phyloP scores from a whole-genome alignment of 192 early-diverging fungal genomes.

The Cladochytrium replicatum region DNA sequence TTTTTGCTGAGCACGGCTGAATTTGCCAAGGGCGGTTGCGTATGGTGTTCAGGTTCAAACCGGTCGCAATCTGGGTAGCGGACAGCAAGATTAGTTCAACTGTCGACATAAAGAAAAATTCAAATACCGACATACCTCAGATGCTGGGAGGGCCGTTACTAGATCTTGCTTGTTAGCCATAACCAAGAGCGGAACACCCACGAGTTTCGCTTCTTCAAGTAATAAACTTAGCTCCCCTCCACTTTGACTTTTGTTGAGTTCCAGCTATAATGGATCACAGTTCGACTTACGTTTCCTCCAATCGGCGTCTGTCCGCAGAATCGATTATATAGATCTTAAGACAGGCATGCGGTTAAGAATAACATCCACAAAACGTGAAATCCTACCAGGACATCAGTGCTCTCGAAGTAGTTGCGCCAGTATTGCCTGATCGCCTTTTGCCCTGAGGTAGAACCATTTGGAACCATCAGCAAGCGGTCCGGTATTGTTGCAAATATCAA shows the following conservation, averaged over 20 bases:
- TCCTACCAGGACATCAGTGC: conserved; percentile 41
- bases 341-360: not conserved
- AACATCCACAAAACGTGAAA: conserved; percentile 4
- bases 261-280: not conserved
- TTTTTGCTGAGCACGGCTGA: conserved; percentile 43
- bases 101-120: not conserved
- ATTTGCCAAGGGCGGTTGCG: conserved; percentile 51
- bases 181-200: conserved; percentile 83
- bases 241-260: conserved; percentile 15
- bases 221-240: conserved; percentile 63
- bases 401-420: conserved; percentile 56
- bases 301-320: conserved; percentile 71
- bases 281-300: conserved; percentile 58
- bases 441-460: conserved; percentile 14
- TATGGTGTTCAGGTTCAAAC: conserved; percentile 44
- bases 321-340: conserved; percentile 90
- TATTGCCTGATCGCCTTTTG: conserved; percentile 47
- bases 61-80: conserved; percentile 36
- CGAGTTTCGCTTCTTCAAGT: conserved; percentile 79
- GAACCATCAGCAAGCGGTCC: not conserved
- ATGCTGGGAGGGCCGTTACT: conserved; percentile 33
- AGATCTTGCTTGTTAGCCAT: conserved; percentile 99
- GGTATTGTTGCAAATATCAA: not conserved
- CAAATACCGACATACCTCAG: conserved; percentile 28
- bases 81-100: not conserved